A percentile compares a stretch with the other conserved stretches of the same genome.
Evolutionary conservation across 2,329 filamentous ascomycete species (phyloP).

Genomic region (Colletotrichum godetiae): DNA sequence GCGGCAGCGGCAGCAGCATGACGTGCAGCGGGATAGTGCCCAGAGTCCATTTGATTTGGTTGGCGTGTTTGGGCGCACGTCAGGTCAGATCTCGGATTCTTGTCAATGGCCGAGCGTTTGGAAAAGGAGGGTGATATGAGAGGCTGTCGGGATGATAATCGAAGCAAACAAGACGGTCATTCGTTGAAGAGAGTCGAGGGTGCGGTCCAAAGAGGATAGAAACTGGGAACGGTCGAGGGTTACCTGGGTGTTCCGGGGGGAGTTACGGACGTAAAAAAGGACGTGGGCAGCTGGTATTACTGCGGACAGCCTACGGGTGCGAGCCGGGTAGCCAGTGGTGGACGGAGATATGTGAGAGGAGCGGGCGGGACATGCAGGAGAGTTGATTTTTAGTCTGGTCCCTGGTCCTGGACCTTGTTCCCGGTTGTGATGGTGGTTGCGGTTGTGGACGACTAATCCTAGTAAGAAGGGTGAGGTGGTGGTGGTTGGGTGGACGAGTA

Average conservation of each 20-base stretch:
- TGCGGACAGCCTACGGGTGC: not conserved
- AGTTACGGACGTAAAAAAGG: constrained; percentile 37
- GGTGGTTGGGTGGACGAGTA: constrained; percentile 2
- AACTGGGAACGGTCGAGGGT: constrained; percentile 26
- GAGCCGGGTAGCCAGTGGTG: constrained; percentile 2
- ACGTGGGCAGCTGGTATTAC: constrained; percentile 12
- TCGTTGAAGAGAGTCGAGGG: constrained; percentile 17
- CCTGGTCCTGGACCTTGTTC: constrained; percentile 1
- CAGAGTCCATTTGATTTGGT: constrained; percentile 31
- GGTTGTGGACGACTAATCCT: not conserved
- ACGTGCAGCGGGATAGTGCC: constrained; percentile 34
- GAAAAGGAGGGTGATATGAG: constrained; percentile 30
- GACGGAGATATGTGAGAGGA: constrained; percentile 18
- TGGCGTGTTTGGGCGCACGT: not conserved
- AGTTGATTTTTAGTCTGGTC: constrained; percentile 8
- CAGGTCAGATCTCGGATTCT: constrained; percentile 29
- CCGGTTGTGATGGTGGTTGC: constrained; percentile 2
- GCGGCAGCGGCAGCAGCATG: constrained; percentile 22
- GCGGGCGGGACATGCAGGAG: constrained; percentile 32
- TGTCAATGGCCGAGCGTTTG: constrained; percentile 14
- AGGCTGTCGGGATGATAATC: constrained; percentile 21
- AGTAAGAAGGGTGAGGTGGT: not conserved
- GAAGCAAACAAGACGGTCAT: constrained; percentile 22
- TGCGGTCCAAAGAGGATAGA: constrained; percentile 9
- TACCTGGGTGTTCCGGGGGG: constrained; percentile 21